Base-by-base conservation (phyloP, 192 early-diverging fungal species). In the Podila horticola region DNA sequence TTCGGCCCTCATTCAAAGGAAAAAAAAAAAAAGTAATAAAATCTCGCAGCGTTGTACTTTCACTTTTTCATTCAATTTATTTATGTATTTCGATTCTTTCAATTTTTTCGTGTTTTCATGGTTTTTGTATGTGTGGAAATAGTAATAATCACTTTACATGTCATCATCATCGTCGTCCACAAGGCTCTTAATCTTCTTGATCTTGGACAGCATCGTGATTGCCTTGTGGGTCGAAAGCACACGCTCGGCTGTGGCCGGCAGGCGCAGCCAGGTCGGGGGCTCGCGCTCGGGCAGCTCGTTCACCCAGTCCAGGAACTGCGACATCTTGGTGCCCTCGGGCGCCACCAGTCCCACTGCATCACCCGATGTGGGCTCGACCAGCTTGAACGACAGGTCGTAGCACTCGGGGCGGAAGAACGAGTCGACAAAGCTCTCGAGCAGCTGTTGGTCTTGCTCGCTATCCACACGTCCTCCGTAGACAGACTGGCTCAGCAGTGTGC, bases 401-500 rank as follows among this genome's bases (percentile, higher is more conserved):
- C 92, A 89, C 31, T 85, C 85, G 15, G 97, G 79, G 0, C 83
- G 77, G 85, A 99, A 98, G 67, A 97, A 87, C 5, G 88, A 74
- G 55, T 92, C 88, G 13, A 99, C 94, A 85, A 99, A 96, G 17
- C 90, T 89, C 36, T 95, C 91, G 57, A 99, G 85, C 29, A 99
- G 74, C 22, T 82, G 85, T 66, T 97, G 95, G 86, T 99, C 98
- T 52, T 89, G 93, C 31, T 91, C 94, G 69, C 91, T 96, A 84
- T 99, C 98, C 62, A 99, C 94, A 64, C 97, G 93, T 33, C 97
- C 98, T 75, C 98, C 98, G 74, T 99, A 99, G 34, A 99, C 93
- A 24, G 94, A 94, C 71, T 96, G 89, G 59, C 89, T 92, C 30
- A 99, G 85, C 61, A 99, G 76, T 2, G 92, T 90, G 26, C 91